Evolutionary conservation across 2,329 filamentous ascomycete genomes (phyloP), one percentile per base, ranked within the genome.

Genomic region (Bipolaris bicolor): DNA sequence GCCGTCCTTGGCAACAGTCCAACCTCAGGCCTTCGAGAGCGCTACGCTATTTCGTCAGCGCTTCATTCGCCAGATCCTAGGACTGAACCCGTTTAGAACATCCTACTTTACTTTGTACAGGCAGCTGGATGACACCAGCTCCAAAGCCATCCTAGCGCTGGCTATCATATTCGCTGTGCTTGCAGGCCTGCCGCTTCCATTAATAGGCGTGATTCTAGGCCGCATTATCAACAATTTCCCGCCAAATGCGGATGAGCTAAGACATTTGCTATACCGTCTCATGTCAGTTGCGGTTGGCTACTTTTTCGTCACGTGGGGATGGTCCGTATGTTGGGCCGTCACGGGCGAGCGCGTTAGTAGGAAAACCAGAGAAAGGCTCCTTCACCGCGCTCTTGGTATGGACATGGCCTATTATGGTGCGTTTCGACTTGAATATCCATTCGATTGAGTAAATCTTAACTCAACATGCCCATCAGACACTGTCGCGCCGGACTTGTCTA

Each of bases 151-250:
- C 10, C 68, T 79, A 2, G 54, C 65, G 13, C 50, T 67, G 13
- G 79, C 73, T 5, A 68, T 76, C 15, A 7, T 78, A 5, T 69
- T 77, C 20, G 81, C 85, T 39, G 81, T 84, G 37, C 81, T 80
- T 11, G 81, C 84, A 15, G 86, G 86, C 39, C 77, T 85, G 6
- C 86, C 86, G 1, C 84, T 87, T 29, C 57, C 86, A 84, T 75
- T 88, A n/a, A 85, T 88, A 69, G 86, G 84, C 36, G 82, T 89
- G 52, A 78, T 82, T 18, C 79, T 82, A 43, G 80, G 80, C 34
- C 75, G 79, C 51, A 79, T 83, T 52, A 82, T 83, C 69, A 80
- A 81, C 59, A 71, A 76, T 22, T 84, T 84, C 26, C 82, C 81
- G 34, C 82, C 81, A 1, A 61, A 72, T 31, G 76, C 80, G 62